These are phyloP conservation scores for Hyphodiscus sp. DNA, from an alignment of 2,329 filamentous ascomycete genomes.

Conservation along the genomic window DNA sequence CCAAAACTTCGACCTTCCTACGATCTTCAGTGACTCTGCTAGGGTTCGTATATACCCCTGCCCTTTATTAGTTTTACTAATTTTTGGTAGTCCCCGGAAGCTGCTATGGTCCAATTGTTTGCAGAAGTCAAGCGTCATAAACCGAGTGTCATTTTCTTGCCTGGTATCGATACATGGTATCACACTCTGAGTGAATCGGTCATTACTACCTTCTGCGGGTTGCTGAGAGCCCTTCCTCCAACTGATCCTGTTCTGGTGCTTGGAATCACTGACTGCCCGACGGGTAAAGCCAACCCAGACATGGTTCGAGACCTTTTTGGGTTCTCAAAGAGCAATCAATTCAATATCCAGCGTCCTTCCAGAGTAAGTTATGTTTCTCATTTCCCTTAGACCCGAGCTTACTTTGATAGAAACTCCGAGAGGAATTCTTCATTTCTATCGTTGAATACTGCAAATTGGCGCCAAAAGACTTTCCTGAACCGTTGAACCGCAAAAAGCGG, in stretches of 20 bases:
- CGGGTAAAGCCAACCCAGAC: constrained; percentile 52
- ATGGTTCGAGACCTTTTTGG: constrained; percentile 78
- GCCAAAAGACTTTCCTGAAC: constrained; percentile 82
- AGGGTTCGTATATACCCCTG: constrained; percentile 45
- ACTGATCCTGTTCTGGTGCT: constrained; percentile 86
- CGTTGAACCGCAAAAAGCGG: constrained; percentile 78
- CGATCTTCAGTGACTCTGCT: constrained; percentile 74
- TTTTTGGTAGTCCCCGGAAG: constrained; percentile 45
- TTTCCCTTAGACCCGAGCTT: constrained; percentile 17
- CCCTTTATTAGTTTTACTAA: constrained; percentile 6
- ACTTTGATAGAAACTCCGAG: constrained; percentile 47
- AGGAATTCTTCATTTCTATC: constrained; percentile 72
- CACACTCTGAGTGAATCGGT: constrained; percentile 50
- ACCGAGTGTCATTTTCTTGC: constrained; percentile 92
- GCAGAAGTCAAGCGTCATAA: constrained; percentile 90
- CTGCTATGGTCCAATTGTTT: constrained; percentile 84
- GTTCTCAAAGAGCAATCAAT: constrained; percentile 73
- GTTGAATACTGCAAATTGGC: constrained; percentile 71
- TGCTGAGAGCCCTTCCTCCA: constrained; percentile 76
- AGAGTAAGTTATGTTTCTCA: constrained; percentile 39
- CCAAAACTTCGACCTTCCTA: constrained; percentile 87
- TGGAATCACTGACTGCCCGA: constrained; percentile 69
- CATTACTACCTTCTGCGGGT: constrained; percentile 74
- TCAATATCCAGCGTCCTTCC: constrained; percentile 60
- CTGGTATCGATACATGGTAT: constrained; percentile 85